A percentile compares a stretch with the other conserved stretches of the same genome.
Evolutionary conservation across 164 flowering plant species (phyloP).

Genomic region (Magnolia changhungtana): DNA sequence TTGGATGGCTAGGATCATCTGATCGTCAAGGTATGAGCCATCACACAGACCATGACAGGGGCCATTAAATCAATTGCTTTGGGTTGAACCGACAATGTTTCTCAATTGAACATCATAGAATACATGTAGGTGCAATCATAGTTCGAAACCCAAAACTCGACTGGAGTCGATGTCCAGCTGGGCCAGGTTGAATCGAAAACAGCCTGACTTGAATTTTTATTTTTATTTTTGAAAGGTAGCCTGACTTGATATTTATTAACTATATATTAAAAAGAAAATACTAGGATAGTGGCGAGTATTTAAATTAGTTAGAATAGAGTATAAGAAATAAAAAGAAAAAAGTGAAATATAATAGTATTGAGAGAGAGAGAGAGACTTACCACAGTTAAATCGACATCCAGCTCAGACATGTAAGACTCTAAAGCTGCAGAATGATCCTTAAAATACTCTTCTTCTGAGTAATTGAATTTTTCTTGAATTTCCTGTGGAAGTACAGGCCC

Average conservation of each 20-base stretch:
- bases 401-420: constrained; percentile 62
- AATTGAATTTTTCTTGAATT: constrained; percentile 66
- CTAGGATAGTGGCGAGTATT: too few relatives aligned
- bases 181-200: too few relatives aligned
- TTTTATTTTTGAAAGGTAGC: too few relatives aligned
- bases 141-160: too few relatives aligned
- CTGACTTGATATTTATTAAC: too few relatives aligned
- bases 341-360: too few relatives aligned
- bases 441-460: constrained; percentile 76
- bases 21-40: background rate
- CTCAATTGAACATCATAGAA: background rate
- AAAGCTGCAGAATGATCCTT: constrained; percentile 73
- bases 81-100: background rate
- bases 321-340: too few relatives aligned
- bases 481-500: constrained; percentile 74
- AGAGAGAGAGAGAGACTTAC: constrained; percentile 35
- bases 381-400: constrained; percentile 87
- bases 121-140: too few relatives aligned
- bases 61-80: background rate
- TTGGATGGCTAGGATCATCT: background rate
- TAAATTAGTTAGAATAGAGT: too few relatives aligned
- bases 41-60: background rate
- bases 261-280: too few relatives aligned
- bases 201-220: too few relatives aligned
- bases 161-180: too few relatives aligned